phyloP scores from a whole-genome alignment of 2,329 filamentous ascomycete genomes.

The Hymenoscyphus albidus region DNA sequence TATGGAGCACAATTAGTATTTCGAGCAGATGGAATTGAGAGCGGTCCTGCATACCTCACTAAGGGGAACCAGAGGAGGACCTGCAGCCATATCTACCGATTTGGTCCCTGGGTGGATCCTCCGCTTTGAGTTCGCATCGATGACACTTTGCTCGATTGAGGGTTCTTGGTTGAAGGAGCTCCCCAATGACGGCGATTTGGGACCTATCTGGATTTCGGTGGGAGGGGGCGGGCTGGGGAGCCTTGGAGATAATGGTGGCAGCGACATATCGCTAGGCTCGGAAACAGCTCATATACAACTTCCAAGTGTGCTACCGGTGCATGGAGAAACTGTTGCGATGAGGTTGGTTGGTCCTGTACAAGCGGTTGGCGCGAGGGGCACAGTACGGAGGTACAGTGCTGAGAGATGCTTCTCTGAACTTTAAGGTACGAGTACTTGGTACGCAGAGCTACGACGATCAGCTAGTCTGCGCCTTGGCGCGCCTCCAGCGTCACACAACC shows the following conservation, averaged over 20 bases:
- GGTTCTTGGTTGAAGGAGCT: conserved; percentile 57
- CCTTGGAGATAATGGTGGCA: conserved; percentile 77
- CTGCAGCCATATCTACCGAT: conserved; percentile 87
- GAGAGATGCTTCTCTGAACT: too few relatives aligned
- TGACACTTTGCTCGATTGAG: conserved; percentile 53
- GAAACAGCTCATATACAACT: conserved; percentile 10
- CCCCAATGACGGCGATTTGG: conserved; percentile 67
- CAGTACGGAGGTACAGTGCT: too few relatives aligned
- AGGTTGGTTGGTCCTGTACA: too few relatives aligned
- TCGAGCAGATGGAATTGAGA: not conserved
- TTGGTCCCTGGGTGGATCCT: conserved; percentile 91
- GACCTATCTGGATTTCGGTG: conserved; percentile 87
- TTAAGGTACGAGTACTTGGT: too few relatives aligned
- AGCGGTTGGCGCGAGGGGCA: too few relatives aligned
- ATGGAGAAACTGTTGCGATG: conserved; percentile 4
- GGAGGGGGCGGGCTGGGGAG: conserved; percentile 92
- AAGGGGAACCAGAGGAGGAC: conserved; percentile 81
- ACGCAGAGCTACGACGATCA: not conserved
- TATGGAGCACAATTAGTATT: conserved; percentile 39
- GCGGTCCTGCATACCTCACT: conserved; percentile 60
- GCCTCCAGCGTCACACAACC: not conserved
- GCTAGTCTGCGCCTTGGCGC: too few relatives aligned
- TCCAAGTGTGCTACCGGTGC: not conserved
- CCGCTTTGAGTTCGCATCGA: conserved; percentile 72
- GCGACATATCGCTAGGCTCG: conserved; percentile 43